Conservation (phyloP, 2,329 filamentous ascomycete genomes). For the Lachnellula hyalina region DNA sequence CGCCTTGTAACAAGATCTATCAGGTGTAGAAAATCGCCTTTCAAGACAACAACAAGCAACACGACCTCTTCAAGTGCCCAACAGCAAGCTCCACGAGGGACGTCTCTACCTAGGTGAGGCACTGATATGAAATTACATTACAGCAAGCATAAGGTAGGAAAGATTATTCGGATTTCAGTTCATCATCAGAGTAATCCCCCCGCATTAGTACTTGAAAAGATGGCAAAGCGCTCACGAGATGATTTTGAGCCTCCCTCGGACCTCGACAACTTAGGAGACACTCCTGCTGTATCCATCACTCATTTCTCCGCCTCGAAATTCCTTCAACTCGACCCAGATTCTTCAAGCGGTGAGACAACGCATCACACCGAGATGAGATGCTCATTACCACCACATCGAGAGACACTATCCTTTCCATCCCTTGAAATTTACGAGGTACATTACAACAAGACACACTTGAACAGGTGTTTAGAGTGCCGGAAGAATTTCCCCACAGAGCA, state of each 20-base stretch:
- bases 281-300: conserved; percentile 19
- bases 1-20: too few species aligned
- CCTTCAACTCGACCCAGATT: conserved; percentile 59
- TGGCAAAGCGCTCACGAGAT: conserved; percentile 57
- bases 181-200: conserved; percentile 32
- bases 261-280: conserved; percentile 20
- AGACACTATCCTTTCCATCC: conserved; percentile 63
- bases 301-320: conserved; percentile 44
- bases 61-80: too few species aligned
- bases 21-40: too few species aligned
- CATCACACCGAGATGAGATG: conserved; percentile 60
- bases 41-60: too few species aligned
- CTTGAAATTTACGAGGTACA: conserved; percentile 84
- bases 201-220: conserved; percentile 33
- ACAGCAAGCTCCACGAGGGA: too few species aligned
- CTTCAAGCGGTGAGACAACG: conserved; percentile 32
- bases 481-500: conserved; percentile 85
- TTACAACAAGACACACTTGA: conserved; percentile 73
- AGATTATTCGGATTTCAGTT: neutral
- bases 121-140: neutral
- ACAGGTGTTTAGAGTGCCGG: conserved; percentile 78
- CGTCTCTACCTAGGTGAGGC: too few species aligned
- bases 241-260: conserved; percentile 41
- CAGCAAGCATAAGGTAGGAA: conserved; percentile 4
- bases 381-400: conserved; percentile 71